Percentiles rank a stretch among this genome's conserved stretches.
Evolutionary conservation across 305 asterid genomes (phyloP).

Genomic region (Plantago lanceolata): DNA sequence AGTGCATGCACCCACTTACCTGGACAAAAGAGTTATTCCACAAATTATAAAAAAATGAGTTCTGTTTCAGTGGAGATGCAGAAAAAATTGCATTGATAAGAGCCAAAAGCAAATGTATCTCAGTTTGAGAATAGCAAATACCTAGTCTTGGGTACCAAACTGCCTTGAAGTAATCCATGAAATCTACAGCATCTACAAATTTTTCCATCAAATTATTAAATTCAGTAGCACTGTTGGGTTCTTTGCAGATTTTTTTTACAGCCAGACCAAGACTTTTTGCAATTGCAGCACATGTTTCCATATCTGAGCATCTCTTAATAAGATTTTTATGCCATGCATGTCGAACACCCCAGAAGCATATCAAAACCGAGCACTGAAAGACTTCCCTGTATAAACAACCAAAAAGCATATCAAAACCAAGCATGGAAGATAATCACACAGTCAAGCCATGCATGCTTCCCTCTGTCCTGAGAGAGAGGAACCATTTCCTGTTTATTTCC

Average conservation of each 20-base stretch:
- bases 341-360: conserved; percentile 91
- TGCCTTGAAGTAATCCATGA: conserved; percentile 78
- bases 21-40: conserved; percentile 32
- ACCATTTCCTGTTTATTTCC: no score
- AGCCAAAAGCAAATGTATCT: not conserved
- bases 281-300: conserved; percentile 45
- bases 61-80: not conserved
- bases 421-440: not conserved
- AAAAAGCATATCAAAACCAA: conserved; percentile 57
- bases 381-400: conserved; percentile 52
- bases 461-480: no score
- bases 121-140: conserved; percentile 23
- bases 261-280: conserved; percentile 57
- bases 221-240: conserved; percentile 37
- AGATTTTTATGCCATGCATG: conserved; percentile 88
- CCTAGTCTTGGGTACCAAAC: conserved; percentile 80
- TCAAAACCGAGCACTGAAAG: conserved; percentile 74
- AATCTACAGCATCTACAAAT: conserved; percentile 53
- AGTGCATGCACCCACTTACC: conserved; percentile 61
- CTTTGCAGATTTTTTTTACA: conserved; percentile 51
- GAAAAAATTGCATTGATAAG: not conserved
- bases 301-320: conserved; percentile 57
- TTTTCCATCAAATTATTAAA: conserved; percentile 56
- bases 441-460: conserved; percentile 17
- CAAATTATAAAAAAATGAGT: conserved; percentile 1